These are phyloP conservation scores for Bryum argenteum DNA, from an alignment of 225 moss, liverwort and hornwort genomes.

Conservation along the genomic window DNA sequence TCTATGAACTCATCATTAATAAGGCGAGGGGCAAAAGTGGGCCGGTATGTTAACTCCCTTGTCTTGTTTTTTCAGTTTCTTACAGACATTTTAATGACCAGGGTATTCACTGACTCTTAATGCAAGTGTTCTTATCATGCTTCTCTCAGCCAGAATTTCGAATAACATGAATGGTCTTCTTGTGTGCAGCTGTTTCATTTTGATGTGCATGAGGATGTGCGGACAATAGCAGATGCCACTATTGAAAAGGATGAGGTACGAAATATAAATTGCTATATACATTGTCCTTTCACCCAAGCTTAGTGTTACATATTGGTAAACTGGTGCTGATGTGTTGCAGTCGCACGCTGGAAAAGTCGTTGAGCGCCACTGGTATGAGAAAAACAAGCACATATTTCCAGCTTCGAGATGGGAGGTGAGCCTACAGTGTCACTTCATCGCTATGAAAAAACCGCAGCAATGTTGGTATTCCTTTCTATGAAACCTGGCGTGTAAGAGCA, in stretches of 20 bases:
- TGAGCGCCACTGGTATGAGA: slow-evolving; percentile 99
- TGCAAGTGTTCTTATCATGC: neutral
- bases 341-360: slow-evolving; percentile 99
- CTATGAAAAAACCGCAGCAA: neutral
- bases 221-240: slow-evolving; percentile 98
- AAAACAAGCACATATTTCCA: slow-evolving; percentile 71
- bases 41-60: slow-evolving; percentile 57
- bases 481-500: neutral
- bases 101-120: neutral
- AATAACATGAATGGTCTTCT: neutral
- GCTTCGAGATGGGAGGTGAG: slow-evolving; percentile 56
- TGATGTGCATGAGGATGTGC: slow-evolving; percentile 98
- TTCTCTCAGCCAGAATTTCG: neutral
- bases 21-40: slow-evolving; percentile 96
- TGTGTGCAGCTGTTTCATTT: slow-evolving; percentile 93
- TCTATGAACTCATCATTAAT: slow-evolving; percentile 95
- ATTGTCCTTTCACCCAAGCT: neutral
- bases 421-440: neutral
- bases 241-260: slow-evolving; percentile 98
- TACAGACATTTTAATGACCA: neutral
- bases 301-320: neutral
- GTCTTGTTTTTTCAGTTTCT: slow-evolving; percentile 1
- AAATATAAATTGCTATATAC: neutral
- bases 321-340: slow-evolving; percentile 34
- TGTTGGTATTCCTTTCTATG: neutral